Evolutionary conservation across 805 yeast species (phyloP).

Genomic region (Myxozyma lipomycoides): DNA sequence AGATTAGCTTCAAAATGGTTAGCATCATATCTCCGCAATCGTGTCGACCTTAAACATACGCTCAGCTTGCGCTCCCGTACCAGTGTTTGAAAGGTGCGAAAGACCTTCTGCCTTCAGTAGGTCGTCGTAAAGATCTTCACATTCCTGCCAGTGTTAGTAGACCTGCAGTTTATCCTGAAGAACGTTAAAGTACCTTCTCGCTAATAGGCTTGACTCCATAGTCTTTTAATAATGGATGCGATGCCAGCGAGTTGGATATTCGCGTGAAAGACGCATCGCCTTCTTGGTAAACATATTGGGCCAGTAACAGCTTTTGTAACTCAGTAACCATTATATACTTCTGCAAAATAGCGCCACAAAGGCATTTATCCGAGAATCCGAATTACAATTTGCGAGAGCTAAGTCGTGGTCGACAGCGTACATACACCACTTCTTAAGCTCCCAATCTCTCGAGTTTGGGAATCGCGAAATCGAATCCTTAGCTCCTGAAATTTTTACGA

Average conservation of each 20-base stretch:
- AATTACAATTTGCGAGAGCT: background rate
- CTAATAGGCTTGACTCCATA: slow-evolving; percentile 15
- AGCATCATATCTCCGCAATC: too few species aligned
- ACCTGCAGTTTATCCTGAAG: background rate
- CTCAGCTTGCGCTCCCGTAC: slow-evolving; percentile 19
- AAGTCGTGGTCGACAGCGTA: too few species aligned
- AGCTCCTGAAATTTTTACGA: too few species aligned
- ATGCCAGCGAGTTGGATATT: slow-evolving; percentile 24
- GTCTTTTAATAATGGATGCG: slow-evolving; percentile 28
- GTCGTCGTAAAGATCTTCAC: slow-evolving; percentile 22
- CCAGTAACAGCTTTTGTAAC: slow-evolving; percentile 28
- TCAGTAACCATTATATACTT: slow-evolving; percentile 15
- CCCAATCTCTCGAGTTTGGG: too few species aligned
- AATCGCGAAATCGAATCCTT: too few species aligned
- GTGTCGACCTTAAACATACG: too few species aligned
- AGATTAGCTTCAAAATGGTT: too few species aligned
- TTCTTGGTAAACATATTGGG: slow-evolving; percentile 29
- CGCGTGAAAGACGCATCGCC: slow-evolving; percentile 28
- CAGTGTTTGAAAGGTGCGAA: slow-evolving; percentile 19
- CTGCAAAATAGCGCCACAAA: background rate
- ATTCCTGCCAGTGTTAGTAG: slow-evolving; percentile 14
- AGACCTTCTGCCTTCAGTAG: slow-evolving; percentile 22
- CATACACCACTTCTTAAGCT: too few species aligned
- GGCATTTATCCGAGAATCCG: background rate
- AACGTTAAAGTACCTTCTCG: slow-evolving; percentile 12